phyloP scores from a whole-genome alignment of 495 filamentous ascomycete genomes.

The Aspergillus taichungensis region DNA sequence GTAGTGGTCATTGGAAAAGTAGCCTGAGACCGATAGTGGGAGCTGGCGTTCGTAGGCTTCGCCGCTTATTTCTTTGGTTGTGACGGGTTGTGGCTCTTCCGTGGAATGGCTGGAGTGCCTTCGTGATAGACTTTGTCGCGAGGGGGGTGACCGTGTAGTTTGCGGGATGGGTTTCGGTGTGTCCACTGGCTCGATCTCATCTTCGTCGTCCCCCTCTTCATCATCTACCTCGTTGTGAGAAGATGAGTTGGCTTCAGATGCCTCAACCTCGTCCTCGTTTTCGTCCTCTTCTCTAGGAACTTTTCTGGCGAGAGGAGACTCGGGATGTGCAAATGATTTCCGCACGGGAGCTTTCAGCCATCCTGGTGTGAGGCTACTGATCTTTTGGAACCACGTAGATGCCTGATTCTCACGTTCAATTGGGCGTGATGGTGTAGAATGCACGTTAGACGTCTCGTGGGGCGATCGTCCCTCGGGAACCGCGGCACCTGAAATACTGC shows the following conservation, averaged over 20 bases:
- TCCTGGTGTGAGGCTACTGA: conserved; percentile 32
- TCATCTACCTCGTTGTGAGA: conserved; percentile 4
- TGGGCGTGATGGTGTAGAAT: conserved; percentile 17
- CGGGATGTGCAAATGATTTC: conserved; percentile 10
- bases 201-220: conserved; percentile 3
- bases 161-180: conserved; percentile 2
- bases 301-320: not conserved
- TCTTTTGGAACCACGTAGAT: conserved; percentile 32
- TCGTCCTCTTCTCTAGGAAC: conserved; percentile 10
- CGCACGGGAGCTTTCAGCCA: conserved; percentile 31
- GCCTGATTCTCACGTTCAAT: conserved; percentile 12
- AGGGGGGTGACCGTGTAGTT: not conserved
- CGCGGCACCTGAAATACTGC: conserved; percentile 11
- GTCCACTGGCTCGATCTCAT: conserved; percentile 5
- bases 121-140: too few relatives aligned
- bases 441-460: conserved; percentile 13
- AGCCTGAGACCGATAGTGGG: conserved; percentile 28
- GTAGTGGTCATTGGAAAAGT: conserved; percentile 41
- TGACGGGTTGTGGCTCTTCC: conserved; percentile 6
- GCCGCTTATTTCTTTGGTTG: conserved; percentile 6
- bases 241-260: conserved; percentile 7
- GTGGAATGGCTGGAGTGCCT: not conserved
- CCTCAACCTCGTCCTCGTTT: conserved; percentile 14
- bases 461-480: conserved; percentile 8
- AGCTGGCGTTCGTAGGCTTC: conserved; percentile 9